A percentile compares a stretch with the other conserved stretches of the same genome.
Evolutionary conservation across 306 rosid genomes (phyloP).

Genomic region (Prunus campanulata): DNA sequence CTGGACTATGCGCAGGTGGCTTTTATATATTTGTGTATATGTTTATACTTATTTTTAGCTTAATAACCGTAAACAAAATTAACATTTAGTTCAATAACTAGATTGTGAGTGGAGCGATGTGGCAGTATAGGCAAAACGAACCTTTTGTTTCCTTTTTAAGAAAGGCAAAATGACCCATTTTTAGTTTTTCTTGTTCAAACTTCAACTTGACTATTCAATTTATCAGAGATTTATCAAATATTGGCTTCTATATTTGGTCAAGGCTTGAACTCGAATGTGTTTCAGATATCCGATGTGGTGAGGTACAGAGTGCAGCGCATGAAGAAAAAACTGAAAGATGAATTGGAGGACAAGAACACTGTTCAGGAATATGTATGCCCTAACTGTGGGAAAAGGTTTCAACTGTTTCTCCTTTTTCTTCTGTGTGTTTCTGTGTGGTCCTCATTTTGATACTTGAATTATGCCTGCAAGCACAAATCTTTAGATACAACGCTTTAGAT

Average conservation of each 20-base stretch:
- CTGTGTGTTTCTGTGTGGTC: not conserved
- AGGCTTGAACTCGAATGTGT: slow-evolving; percentile 24
- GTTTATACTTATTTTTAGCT: not conserved
- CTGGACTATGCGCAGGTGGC: slow-evolving; percentile 80
- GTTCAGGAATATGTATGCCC: slow-evolving; percentile 90
- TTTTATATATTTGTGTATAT: slow-evolving; percentile 16
- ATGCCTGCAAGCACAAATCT: slow-evolving; percentile 11
- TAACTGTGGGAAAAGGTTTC: slow-evolving; percentile 80
- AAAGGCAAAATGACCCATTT: slow-evolving; percentile 9
- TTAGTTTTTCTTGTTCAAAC: slow-evolving; percentile 1
- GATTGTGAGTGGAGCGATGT: slow-evolving; percentile 22
- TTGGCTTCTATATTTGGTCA: slow-evolving; percentile 24
- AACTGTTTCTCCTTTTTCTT: not conserved
- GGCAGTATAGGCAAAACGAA: slow-evolving; percentile 5
- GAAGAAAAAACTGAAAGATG: slow-evolving; percentile 97
- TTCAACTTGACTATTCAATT: slow-evolving; percentile 18
- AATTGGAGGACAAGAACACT: slow-evolving; percentile 92
- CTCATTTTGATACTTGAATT: not conserved
- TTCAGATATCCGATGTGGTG: slow-evolving; percentile 86
- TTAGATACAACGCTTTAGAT: slow-evolving; percentile 89
- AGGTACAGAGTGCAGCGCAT: slow-evolving; percentile 93
- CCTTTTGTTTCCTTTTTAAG: slow-evolving; percentile 5
- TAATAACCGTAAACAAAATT: not conserved
- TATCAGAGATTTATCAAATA: slow-evolving; percentile 23
- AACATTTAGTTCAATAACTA: slow-evolving; percentile 8